A percentile compares a stretch with the other conserved stretches of the same genome.
Conservation (phyloP, 345 rosid species). For the Gossypioides kirkii region DNA sequence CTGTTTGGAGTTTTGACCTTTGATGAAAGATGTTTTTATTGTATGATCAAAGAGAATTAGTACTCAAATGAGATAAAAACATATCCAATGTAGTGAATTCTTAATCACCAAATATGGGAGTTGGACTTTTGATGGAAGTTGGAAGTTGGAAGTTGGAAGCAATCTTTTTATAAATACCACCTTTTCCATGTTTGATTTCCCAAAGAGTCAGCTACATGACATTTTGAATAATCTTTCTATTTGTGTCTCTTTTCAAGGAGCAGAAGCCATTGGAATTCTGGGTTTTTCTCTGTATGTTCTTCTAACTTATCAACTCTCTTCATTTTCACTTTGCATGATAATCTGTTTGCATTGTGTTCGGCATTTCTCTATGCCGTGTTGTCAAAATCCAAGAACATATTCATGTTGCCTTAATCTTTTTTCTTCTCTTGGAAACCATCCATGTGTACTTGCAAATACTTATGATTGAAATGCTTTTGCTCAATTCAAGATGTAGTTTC, state of each 20-base stretch:
- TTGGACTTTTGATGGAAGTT: not conserved
- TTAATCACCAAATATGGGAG: too few species aligned
- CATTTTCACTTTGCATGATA: not conserved
- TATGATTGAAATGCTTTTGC: not conserved
- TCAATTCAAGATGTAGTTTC: not conserved
- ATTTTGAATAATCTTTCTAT: not conserved
- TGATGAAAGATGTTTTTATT: too few species aligned
- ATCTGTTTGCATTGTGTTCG: not conserved
- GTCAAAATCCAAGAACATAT: not conserved
- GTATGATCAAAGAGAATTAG: too few species aligned
- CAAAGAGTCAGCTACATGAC: not conserved
- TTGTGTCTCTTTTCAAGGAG: not conserved
- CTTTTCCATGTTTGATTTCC: not conserved
- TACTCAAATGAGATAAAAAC: too few species aligned
- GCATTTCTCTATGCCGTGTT: not conserved
- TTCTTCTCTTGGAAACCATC: not conserved
- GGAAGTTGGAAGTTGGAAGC: not conserved
- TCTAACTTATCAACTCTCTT: not conserved
- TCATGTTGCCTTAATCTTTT: not conserved
- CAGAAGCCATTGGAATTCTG: not conserved
- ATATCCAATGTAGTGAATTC: too few species aligned
- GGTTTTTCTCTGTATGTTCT: slow-evolving; percentile 2
- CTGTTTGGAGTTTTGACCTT: too few species aligned
- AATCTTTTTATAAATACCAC: slow-evolving; percentile 17
- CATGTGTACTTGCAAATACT: not conserved